These are phyloP conservation scores for Kappamyces sp. DNA, from an alignment of 192 early-diverging fungal species.

Conservation along the genomic window DNA sequence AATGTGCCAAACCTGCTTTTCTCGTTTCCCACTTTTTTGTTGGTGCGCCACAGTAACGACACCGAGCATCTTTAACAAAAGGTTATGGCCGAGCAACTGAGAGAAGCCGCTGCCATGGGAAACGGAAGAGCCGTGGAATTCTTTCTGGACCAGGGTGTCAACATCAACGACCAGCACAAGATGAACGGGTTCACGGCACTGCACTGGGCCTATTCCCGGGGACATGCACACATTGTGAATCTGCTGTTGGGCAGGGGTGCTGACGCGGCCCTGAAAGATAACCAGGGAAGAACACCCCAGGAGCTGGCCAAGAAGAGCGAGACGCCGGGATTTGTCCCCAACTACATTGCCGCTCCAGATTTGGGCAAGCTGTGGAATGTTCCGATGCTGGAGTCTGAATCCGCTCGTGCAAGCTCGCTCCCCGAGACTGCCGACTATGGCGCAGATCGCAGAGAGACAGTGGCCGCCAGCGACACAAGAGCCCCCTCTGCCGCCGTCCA, in stretches of 20 bases:
- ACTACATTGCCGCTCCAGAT: slow-evolving; percentile 9
- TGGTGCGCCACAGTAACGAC: no score
- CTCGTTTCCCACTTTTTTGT: not conserved
- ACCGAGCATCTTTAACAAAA: no score
- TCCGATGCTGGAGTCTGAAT: not conserved
- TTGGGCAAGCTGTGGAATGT: slow-evolving; percentile 11
- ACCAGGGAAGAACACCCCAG: not conserved
- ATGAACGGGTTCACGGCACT: slow-evolving; percentile 84
- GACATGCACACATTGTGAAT: slow-evolving; percentile 66
- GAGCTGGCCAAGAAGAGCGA: not conserved
- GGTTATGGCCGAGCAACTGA: not conserved
- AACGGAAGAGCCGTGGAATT: slow-evolving; percentile 62
- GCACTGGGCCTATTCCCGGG: slow-evolving; percentile 84
- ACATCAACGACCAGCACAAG: slow-evolving; percentile 63
- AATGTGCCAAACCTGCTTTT: not conserved
- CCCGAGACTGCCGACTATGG: no score
- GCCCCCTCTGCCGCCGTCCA: no score
- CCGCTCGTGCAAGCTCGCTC: no score
- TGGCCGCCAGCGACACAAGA: no score
- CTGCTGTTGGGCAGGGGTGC: slow-evolving; percentile 73
- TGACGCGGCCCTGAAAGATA: slow-evolving; percentile 33
- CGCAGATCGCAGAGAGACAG: no score
- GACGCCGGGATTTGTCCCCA: slow-evolving; percentile 11
- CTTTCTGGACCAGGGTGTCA: slow-evolving; percentile 57
- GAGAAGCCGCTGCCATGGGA: slow-evolving; percentile 60